These are phyloP conservation scores for Arthroderma sp. DNA, from an alignment of 2,329 filamentous ascomycete species.

Conservation along the genomic window DNA sequence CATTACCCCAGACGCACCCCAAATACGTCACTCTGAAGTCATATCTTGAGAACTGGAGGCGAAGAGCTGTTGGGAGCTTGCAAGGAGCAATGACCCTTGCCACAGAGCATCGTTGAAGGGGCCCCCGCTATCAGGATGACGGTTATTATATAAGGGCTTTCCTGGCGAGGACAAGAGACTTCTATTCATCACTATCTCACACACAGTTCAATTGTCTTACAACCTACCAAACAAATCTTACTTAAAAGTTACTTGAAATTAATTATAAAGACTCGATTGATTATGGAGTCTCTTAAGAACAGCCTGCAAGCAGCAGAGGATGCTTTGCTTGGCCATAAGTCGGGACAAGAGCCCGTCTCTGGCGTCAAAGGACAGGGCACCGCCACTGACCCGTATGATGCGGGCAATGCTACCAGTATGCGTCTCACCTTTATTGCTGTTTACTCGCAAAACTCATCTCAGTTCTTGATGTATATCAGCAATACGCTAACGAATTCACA, in stretches of 20 bases:
- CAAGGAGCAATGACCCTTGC: background rate
- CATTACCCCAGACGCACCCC: background rate
- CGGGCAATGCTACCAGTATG: conserved; percentile 58
- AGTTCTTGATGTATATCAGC: background rate
- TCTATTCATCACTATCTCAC: background rate
- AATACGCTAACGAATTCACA: background rate
- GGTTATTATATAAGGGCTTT: background rate
- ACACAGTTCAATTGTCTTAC: background rate
- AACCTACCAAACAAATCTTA: too few species aligned
- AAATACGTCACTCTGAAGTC: background rate
- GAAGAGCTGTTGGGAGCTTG: background rate
- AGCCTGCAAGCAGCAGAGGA: conserved; percentile 40
- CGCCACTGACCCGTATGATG: conserved; percentile 62
- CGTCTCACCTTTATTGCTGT: too few species aligned
- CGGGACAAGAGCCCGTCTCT: conserved; percentile 55
- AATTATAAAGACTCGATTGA: conserved; percentile 12
- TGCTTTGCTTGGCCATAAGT: conserved; percentile 26
- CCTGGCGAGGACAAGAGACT: background rate
- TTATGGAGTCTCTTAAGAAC: conserved; percentile 52
- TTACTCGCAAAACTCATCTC: too few species aligned
- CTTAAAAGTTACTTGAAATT: background rate
- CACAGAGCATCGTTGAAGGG: background rate
- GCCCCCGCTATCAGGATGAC: background rate
- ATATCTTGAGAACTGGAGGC: background rate
- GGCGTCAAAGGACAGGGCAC: conserved; percentile 57